phyloP scores from a whole-genome alignment of 371 early-diverging fungal species.

The Apophysomyces trapeziformis region DNA sequence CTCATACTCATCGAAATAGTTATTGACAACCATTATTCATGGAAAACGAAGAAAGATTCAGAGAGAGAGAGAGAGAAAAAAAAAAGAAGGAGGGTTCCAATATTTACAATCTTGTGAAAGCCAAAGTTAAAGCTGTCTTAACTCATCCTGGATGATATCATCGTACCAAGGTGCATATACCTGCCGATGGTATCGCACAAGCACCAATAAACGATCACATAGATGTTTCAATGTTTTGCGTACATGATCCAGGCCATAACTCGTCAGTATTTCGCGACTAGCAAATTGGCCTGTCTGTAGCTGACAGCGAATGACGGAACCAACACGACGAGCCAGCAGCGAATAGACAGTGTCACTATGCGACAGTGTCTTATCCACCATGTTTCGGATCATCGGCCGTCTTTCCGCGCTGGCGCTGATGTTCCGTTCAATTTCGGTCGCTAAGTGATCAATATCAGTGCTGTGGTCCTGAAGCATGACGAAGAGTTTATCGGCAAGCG shows the following conservation, averaged over 20 bases:
- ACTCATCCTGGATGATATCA: constrained; percentile 44
- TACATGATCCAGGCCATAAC: constrained; percentile 68
- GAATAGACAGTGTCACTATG: constrained; percentile 71
- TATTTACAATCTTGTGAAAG: not conserved
- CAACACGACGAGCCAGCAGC: constrained; percentile 66
- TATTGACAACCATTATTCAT: not conserved
- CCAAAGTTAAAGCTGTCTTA: constrained; percentile 5
- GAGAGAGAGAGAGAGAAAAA: no score
- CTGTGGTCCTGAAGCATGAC: constrained; percentile 55
- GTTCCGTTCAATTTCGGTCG: constrained; percentile 44
- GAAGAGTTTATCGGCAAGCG: constrained; percentile 55
- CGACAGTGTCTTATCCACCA: constrained; percentile 77
- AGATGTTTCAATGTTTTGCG: constrained; percentile 57
- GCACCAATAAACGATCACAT: constrained; percentile 41
- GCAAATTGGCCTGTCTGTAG: constrained; percentile 59
- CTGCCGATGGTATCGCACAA: constrained; percentile 69
- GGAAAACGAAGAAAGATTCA: not conserved
- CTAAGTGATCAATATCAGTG: constrained; percentile 56
- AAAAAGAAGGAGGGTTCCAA: not conserved
- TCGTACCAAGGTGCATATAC: constrained; percentile 73
- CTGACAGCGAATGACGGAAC: constrained; percentile 52
- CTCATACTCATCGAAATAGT: not conserved
- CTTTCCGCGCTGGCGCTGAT: constrained; percentile 39
- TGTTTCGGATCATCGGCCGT: constrained; percentile 54
- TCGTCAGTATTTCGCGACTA: constrained; percentile 47